Evolutionary conservation across 1,284 basidiomycete species (phyloP).

Genomic region (Marasmius tenuissimus): DNA sequence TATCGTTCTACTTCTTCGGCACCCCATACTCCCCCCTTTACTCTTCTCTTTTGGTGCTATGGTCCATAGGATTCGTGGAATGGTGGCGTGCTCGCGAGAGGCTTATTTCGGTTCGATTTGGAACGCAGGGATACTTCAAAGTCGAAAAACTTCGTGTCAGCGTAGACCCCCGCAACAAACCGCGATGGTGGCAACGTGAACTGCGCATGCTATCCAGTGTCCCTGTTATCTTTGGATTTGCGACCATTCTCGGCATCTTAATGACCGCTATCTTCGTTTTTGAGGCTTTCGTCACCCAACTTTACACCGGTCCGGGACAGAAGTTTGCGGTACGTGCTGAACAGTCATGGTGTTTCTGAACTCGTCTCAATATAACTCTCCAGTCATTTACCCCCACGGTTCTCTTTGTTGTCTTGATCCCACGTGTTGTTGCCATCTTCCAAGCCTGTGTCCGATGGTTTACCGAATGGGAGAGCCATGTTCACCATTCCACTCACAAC

Average conservation of each 20-base stretch:
- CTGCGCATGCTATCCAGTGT: constrained; percentile 72
- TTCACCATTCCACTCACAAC: constrained; percentile 74
- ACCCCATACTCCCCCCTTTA: constrained; percentile 79
- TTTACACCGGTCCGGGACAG: constrained; percentile 87
- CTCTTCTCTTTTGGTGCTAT: constrained; percentile 73
- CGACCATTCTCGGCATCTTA: constrained; percentile 65
- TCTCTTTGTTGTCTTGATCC: constrained; percentile 82
- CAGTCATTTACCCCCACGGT: constrained; percentile 84
- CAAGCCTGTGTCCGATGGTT: constrained; percentile 68
- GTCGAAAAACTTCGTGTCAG: constrained; percentile 78
- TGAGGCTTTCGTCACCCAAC: constrained; percentile 82
- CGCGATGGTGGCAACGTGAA: constrained; percentile 79
- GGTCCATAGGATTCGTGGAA: constrained; percentile 86
- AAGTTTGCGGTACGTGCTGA: constrained; percentile 64
- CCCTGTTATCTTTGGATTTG: constrained; percentile 81
- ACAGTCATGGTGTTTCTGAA: not conserved
- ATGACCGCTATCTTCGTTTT: constrained; percentile 83
- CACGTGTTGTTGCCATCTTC: constrained; percentile 81
- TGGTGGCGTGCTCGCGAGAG: constrained; percentile 87
- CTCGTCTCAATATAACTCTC: not conserved
- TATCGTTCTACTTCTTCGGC: constrained; percentile 62
- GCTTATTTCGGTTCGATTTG: constrained; percentile 78
- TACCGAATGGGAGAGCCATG: constrained; percentile 92
- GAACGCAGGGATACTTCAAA: constrained; percentile 72
- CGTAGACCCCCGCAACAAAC: constrained; percentile 44